Conservation (phyloP, 129 eudicot species). For the Tanacetum coccineum region DNA sequence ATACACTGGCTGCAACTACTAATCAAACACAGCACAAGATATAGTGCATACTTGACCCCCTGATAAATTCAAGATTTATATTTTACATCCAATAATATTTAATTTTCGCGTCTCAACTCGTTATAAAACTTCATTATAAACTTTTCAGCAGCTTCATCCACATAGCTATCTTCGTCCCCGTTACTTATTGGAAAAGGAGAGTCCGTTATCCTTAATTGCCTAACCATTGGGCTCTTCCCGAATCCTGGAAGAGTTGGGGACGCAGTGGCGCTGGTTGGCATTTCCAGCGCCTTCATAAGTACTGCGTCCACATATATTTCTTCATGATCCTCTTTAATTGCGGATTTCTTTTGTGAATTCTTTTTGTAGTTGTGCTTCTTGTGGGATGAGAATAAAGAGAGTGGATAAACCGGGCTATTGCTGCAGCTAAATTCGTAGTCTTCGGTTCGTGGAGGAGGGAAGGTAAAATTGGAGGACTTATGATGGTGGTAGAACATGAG, state of each 20-base stretch:
- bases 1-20: slow-evolving; percentile 36
- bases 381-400: slow-evolving; percentile 38
- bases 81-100: slow-evolving; percentile 17
- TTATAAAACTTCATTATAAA: slow-evolving; percentile 58
- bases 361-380: slow-evolving; percentile 35
- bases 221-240: slow-evolving; percentile 51
- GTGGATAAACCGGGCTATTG: slow-evolving; percentile 45
- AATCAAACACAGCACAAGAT: slow-evolving; percentile 29
- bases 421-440: slow-evolving; percentile 72
- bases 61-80: slow-evolving; percentile 20
- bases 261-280: slow-evolving; percentile 44
- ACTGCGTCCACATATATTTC: slow-evolving; percentile 22
- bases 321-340: slow-evolving; percentile 4
- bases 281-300: slow-evolving; percentile 42
- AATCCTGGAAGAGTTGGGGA: slow-evolving; percentile 50
- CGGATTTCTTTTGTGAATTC: not conserved
- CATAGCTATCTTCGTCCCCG: slow-evolving; percentile 35
- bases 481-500: slow-evolving; percentile 61
- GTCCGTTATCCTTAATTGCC: slow-evolving; percentile 73
- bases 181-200: slow-evolving; percentile 58
- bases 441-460: slow-evolving; percentile 19
- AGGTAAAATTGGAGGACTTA: slow-evolving; percentile 13
- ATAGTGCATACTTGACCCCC: slow-evolving; percentile 26
- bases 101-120: slow-evolving; percentile 44
- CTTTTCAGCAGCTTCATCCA: slow-evolving; percentile 70